These are phyloP conservation scores for Bifiguratus adelaidae DNA, from an alignment of 192 early-diverging fungal species.

Conservation along the genomic window DNA sequence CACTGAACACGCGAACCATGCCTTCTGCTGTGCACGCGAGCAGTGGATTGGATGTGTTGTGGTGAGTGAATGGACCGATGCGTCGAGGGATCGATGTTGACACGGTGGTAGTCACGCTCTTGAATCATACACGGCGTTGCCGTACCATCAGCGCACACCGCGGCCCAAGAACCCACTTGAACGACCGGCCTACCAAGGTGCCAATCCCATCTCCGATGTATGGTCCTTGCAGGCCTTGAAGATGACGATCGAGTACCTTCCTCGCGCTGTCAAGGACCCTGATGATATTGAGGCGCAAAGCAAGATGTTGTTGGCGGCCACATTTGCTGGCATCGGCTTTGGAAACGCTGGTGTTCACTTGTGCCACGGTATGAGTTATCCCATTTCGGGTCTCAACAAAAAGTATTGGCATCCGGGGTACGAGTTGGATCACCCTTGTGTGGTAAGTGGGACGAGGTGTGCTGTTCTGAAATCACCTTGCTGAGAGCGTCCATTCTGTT, in stretches of 20 bases:
- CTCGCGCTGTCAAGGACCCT: conserved; percentile 56
- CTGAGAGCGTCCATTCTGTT: neutral
- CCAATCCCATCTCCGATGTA: conserved; percentile 87
- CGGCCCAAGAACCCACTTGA: conserved; percentile 71
- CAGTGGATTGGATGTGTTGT: conserved; percentile 81
- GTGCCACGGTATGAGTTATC: conserved; percentile 75
- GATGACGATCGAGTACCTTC: conserved; percentile 74
- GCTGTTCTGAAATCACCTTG: neutral
- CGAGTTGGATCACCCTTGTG: conserved; percentile 59
- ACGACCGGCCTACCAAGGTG: conserved; percentile 86
- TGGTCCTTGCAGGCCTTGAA: conserved; percentile 74
- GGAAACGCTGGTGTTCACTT: conserved; percentile 87
- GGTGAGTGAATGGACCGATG: conserved; percentile 13
- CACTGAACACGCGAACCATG: conserved; percentile 81
- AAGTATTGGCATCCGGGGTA: conserved; percentile 77
- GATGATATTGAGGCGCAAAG: conserved; percentile 60
- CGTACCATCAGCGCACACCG: conserved; percentile 65
- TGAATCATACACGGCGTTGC: conserved; percentile 87
- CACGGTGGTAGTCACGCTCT: conserved; percentile 57
- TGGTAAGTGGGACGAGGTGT: conserved; percentile 31
- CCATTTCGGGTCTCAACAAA: conserved; percentile 79
- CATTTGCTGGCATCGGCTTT: conserved; percentile 85
- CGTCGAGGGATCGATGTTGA: too few relatives aligned
- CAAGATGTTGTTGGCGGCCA: conserved; percentile 81
- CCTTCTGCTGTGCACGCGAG: conserved; percentile 76